phyloP scores from a whole-genome alignment of 768 basidiomycete species.

The Russula compacta region DNA sequence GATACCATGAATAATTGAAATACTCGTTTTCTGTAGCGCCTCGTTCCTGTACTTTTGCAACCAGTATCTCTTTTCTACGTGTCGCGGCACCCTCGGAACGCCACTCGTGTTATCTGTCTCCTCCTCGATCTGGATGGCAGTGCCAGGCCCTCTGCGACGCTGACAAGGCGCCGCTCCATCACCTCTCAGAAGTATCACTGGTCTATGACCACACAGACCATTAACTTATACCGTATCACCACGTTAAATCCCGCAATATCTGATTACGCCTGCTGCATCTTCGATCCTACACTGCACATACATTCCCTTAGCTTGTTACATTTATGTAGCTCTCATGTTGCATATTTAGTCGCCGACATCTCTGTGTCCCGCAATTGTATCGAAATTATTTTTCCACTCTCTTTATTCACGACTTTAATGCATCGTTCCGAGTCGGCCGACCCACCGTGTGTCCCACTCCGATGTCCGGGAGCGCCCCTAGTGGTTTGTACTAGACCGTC shows the following conservation, averaged over 20 bases:
- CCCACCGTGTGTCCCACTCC: not conserved
- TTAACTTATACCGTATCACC: slow-evolving; percentile 19
- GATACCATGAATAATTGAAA: not conserved
- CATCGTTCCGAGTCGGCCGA: not conserved
- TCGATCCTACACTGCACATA: slow-evolving; percentile 7
- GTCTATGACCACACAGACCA: not conserved
- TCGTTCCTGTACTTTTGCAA: not conserved
- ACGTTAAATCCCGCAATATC: slow-evolving; percentile 16
- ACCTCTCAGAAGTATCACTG: not conserved
- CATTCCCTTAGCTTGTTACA: slow-evolving; percentile 13
- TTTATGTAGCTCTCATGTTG: slow-evolving; percentile 20
- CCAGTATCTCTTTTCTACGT: not conserved
- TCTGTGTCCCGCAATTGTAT: slow-evolving; percentile 12
- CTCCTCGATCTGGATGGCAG: not conserved
- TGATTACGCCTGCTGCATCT: slow-evolving; percentile 17
- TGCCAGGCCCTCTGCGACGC: not conserved
- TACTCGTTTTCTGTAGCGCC: not conserved
- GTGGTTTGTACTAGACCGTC: not conserved
- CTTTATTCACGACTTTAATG: not conserved
- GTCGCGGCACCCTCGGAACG: not conserved
- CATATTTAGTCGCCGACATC: slow-evolving; percentile 12
- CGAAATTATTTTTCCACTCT: not conserved
- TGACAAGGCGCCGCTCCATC: not conserved
- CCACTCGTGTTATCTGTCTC: not conserved
- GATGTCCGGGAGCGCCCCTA: no score